phyloP scores from a whole-genome alignment of 306 rosid species.

The Dalbergia cochinchinensis region DNA sequence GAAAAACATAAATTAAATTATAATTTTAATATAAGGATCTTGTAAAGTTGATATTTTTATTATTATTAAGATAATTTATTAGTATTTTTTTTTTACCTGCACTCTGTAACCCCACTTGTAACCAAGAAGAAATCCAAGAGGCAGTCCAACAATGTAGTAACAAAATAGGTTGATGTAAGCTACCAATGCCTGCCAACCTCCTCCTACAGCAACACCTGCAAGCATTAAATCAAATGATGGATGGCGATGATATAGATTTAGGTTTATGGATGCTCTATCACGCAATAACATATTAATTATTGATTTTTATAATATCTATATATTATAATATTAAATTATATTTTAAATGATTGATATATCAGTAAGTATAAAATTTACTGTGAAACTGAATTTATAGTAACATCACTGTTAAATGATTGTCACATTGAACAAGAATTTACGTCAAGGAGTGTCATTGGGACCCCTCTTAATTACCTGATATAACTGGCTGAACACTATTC shows the following conservation, averaged over 20 bases:
- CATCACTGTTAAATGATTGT: constrained; percentile 8
- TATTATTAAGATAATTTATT: too few species aligned
- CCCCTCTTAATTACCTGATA: constrained; percentile 67
- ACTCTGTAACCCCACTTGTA: constrained; percentile 70
- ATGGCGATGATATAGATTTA: too few species aligned
- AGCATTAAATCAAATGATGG: too few species aligned
- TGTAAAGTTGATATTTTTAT: not conserved
- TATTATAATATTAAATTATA: too few species aligned
- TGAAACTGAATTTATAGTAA: not conserved
- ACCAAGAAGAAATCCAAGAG: constrained; percentile 88
- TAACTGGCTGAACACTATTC: constrained; percentile 90
- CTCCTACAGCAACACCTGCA: constrained; percentile 97
- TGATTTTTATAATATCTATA: too few species aligned
- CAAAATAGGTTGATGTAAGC: constrained; percentile 90
- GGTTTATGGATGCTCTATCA: too few species aligned
- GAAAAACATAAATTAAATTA: too few species aligned
- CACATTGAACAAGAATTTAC: not conserved
- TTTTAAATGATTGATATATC: too few species aligned
- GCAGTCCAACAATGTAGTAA: constrained; percentile 84
- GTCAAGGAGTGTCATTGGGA: not conserved
- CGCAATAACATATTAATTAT: too few species aligned
- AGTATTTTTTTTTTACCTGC: constrained; percentile 61
- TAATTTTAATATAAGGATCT: too few species aligned
- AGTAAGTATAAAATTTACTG: too few species aligned
- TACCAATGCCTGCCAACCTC: constrained; percentile 97